These are phyloP conservation scores for Hypocrella siamensis DNA, from an alignment of 2,329 filamentous ascomycete species.

Conservation along the genomic window DNA sequence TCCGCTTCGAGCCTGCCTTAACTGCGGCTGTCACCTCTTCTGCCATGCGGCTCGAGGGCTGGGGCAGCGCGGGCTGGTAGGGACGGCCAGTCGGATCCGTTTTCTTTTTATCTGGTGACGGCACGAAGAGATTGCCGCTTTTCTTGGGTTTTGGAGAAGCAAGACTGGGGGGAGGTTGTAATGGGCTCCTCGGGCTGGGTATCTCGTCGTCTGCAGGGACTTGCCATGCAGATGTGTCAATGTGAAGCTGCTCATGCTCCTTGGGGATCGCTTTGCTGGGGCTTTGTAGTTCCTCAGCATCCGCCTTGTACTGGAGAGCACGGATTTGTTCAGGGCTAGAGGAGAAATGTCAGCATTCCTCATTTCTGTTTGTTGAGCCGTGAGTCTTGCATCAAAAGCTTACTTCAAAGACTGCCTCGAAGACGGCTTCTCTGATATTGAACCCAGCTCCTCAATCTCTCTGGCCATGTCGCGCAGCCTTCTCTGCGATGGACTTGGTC, in stretches of 20 bases:
- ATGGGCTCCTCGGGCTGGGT: slow-evolving; percentile 10
- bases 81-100: background rate
- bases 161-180: slow-evolving; percentile 15
- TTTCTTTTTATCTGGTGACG: slow-evolving; percentile 14
- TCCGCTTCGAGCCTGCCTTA: slow-evolving; percentile 41
- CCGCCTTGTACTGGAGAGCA: slow-evolving; percentile 35
- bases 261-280: slow-evolving; percentile 39
- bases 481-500: slow-evolving; percentile 36
- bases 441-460: slow-evolving; percentile 34
- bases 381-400: slow-evolving; percentile 10
- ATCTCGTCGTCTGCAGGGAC: slow-evolving; percentile 4
- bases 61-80: background rate
- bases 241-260: slow-evolving; percentile 38
- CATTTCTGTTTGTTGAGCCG: too few species aligned
- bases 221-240: slow-evolving; percentile 28
- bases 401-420: slow-evolving; percentile 55
- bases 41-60: slow-evolving; percentile 2
- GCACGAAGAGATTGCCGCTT: slow-evolving; percentile 2
- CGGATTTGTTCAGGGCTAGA: slow-evolving; percentile 45
- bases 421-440: slow-evolving; percentile 51
- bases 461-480: slow-evolving; percentile 40
- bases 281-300: slow-evolving; percentile 53
- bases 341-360: background rate
- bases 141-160: slow-evolving; percentile 13
- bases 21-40: slow-evolving; percentile 8